These are phyloP conservation scores for Nasturtium officinale DNA, from an alignment of 345 rosid species.

Conservation along the genomic window DNA sequence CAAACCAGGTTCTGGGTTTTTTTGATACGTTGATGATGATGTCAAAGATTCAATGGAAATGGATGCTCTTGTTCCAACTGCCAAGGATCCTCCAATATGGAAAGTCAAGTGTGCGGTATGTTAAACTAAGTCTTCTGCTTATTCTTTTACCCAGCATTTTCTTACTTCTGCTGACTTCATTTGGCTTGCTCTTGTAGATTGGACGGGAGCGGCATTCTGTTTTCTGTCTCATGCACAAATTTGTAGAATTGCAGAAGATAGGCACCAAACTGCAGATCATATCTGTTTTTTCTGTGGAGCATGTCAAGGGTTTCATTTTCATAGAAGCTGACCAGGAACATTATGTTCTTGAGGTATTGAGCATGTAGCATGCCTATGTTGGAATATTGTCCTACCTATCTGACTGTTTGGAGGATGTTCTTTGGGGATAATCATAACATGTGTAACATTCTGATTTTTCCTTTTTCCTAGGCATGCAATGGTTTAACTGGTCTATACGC, in stretches of 20 bases:
- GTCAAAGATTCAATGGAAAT: conserved; percentile 57
- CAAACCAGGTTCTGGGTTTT: conserved; percentile 55
- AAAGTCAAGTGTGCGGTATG: conserved; percentile 92
- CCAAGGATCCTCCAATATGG: conserved; percentile 75
- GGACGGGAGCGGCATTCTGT: conserved; percentile 81
- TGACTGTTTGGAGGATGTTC: conserved; percentile 15
- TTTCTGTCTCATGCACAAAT: conserved; percentile 95
- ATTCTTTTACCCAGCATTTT: background rate
- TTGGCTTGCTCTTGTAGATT: conserved; percentile 53
- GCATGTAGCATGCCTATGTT: conserved; percentile 3
- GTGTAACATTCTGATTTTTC: conserved; percentile 19
- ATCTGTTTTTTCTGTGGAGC: conserved; percentile 78
- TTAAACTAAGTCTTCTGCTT: background rate
- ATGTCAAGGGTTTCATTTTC: conserved; percentile 73
- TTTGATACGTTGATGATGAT: conserved; percentile 63
- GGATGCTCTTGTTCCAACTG: conserved; percentile 52
- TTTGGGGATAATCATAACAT: conserved; percentile 9
- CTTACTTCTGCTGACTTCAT: conserved; percentile 19
- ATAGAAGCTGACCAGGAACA: conserved; percentile 76
- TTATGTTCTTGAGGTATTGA: conserved; percentile 73
- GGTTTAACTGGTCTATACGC: conserved; percentile 67
- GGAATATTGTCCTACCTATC: background rate
- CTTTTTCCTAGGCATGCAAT: conserved; percentile 68
- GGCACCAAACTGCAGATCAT: conserved; percentile 64
- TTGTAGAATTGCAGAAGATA: conserved; percentile 66